Evolutionary conservation across 192 early-diverging fungal genomes (phyloP), one percentile per base, ranked within the genome.

Genomic region (Linnemannia hyalina): DNA sequence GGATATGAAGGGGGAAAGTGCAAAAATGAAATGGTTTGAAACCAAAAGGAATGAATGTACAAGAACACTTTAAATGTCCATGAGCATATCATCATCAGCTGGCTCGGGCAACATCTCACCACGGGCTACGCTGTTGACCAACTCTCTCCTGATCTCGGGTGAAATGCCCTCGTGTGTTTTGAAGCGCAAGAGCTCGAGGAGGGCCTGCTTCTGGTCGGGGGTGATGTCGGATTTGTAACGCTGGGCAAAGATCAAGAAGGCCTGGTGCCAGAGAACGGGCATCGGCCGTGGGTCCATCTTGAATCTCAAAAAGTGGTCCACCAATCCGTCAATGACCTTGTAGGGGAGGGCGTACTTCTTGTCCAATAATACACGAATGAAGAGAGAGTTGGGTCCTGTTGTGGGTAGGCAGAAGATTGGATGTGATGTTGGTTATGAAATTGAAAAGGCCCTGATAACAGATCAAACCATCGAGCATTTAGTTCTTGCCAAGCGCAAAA

Each of bases 231-330:
- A 96, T 90, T 99, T 99, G 92, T 99, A 99, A 89, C 96, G 90
- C 91, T 99, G 98, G 44, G 93, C 95, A 94, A 99, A 99, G 22
- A 98, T 96, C 55, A 99, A 90, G 69, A 99, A 89, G 9, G 97
- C 89, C 90, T 99, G 98, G 86, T 99, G 98, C 98, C 98, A 99
- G 75, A 99, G 91, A 29, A 99, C 98, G 38, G 98, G 98, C 94
- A 99, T 92, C 73, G 92, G 92, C 69, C 95, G 89, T 68, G 91
- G 81, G 80, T 97, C 96, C 72, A 91, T 94, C 90, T 95, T 94
- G 92, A 99, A 98, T 57, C 96, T 91, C 80, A 96, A 82, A 90
- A 98, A 99, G 90, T 99, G 98, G 88, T 96, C 95, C n/a, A 99
- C 98, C 44, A 99, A 84, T 36, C 95, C 94, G 83, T 99, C 98